Base-by-base conservation (phyloP, 2,329 filamentous ascomycete species). In the Venturiaceae sp. region DNA sequence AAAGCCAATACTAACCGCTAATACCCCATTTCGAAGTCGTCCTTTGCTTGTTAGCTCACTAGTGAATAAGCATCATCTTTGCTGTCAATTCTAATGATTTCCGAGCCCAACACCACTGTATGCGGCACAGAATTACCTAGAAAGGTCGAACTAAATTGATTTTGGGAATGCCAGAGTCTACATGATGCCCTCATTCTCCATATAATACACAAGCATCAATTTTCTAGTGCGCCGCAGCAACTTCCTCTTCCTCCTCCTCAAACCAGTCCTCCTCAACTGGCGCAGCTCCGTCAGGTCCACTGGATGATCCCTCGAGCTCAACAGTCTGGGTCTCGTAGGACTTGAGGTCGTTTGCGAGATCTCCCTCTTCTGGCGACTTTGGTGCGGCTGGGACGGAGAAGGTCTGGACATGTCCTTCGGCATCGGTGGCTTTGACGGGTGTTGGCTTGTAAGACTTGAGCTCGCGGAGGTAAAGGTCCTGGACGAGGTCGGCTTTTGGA, bases 391-490 rank as follows among this genome's bases (percentile, higher is more conserved):
- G 94, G 64, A 86, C 73, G 70, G 73, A 71, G 81, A 97, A 99
- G 74, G 85, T 89, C 74, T 94, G 88, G 68, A 97, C 94, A 68
- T 95, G 88, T 72, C 90, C 92, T 67, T 92, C 87, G 71, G 92
- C 80, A 71, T 97, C 94, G 68, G 84, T 83, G 64, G 90, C 82
- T 82, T 96, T 96, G 78, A 92, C 73, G 66, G 84, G 80, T 59
- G 88, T 80, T 64, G 86, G 80, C 84, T 97, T 97, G 87, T 96
- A 97, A 77, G 85, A 84, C 80, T 92, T 94, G 72, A 99, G 85
- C 78, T 97, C 92, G 75, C 87, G 88, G 68, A 99, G 85, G 83
- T 99, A 99, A 72, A 99, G 84, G 74, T 97, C 92, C 79, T 97
- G 94, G 68, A 99, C 90, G 70, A 96, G 85, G 76, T 99, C 94